Evolutionary conservation across 495 filamentous ascomycete species (phyloP).

Genomic region (Penicillium nucicola): DNA sequence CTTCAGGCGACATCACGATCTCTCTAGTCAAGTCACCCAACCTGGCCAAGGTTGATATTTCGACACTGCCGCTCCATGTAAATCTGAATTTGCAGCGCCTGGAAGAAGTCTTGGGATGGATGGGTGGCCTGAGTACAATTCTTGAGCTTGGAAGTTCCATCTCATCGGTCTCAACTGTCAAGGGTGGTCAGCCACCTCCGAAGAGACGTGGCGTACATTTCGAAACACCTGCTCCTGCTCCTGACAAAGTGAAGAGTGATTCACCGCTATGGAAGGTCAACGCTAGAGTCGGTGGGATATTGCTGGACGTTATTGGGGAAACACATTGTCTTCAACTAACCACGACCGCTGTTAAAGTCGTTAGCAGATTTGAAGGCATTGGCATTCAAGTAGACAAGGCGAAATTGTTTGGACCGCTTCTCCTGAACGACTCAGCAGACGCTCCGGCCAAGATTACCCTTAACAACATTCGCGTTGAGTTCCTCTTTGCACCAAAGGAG

Average conservation of each 20-base stretch:
- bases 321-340: conserved; percentile 69
- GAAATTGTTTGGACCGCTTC: conserved; percentile 65
- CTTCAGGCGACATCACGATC: conserved; percentile 61
- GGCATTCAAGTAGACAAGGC: conserved; percentile 73
- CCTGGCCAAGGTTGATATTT: conserved; percentile 61
- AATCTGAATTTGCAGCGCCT: conserved; percentile 74
- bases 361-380: conserved; percentile 65
- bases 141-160: conserved; percentile 84
- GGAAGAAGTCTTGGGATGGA: conserved; percentile 83
- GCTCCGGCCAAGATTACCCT: conserved; percentile 55
- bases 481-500: conserved; percentile 67
- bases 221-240: conserved; percentile 37
- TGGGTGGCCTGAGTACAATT: conserved; percentile 90
- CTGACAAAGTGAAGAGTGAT: conserved; percentile 15
- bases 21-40: conserved; percentile 51
- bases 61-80: conserved; percentile 76
- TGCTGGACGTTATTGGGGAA: conserved; percentile 69
- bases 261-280: conserved; percentile 64
- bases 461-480: conserved; percentile 68
- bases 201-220: conserved; percentile 68
- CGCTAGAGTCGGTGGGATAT: conserved; percentile 70
- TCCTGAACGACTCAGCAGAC: conserved; percentile 39
- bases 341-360: conserved; percentile 75
- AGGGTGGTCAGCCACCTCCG: conserved; percentile 27
- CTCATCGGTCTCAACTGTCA: conserved; percentile 62